phyloP scores from a whole-genome alignment of 2,329 filamentous ascomycete species.

The Epichloe coenophiala region DNA sequence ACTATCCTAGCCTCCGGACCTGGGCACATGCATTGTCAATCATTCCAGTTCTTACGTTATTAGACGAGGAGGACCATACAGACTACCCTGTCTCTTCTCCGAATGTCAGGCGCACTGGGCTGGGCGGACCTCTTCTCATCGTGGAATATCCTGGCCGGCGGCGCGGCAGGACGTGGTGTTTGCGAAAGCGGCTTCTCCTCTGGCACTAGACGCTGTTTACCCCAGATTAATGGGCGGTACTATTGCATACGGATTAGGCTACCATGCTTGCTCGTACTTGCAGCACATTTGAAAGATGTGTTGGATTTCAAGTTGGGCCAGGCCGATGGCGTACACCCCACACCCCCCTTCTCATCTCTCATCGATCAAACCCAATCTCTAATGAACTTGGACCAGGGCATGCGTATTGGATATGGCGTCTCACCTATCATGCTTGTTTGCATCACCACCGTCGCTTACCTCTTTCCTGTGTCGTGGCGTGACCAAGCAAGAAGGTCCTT shows the following conservation, averaged over 20 bases:
- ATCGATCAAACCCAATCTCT: neutral
- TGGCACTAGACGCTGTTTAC: too few species aligned
- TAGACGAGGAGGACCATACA: neutral
- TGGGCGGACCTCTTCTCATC: neutral
- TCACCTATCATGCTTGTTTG: neutral
- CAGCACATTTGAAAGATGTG: too few species aligned
- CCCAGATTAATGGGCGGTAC: neutral
- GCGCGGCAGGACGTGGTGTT: too few species aligned
- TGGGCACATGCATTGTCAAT: neutral
- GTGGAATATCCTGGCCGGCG: too few species aligned
- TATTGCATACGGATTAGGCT: neutral
- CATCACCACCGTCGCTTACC: neutral
- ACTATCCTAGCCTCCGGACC: neutral
- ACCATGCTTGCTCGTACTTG: too few species aligned
- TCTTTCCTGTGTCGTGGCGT: neutral
- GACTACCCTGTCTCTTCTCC: too few species aligned
- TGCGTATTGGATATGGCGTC: neutral
- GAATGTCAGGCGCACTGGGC: neutral
- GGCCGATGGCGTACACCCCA: neutral
- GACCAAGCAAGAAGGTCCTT: neutral
- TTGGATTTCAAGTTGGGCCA: neutral
- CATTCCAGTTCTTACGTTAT: neutral
- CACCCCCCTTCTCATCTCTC: neutral
- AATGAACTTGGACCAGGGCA: too few species aligned
- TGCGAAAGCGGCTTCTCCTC: neutral